Percentiles rank a stretch among this genome's conserved stretches.
phyloP scores from a whole-genome alignment of 2,329 filamentous ascomycete species.

The Lecanicillium sp. region DNA sequence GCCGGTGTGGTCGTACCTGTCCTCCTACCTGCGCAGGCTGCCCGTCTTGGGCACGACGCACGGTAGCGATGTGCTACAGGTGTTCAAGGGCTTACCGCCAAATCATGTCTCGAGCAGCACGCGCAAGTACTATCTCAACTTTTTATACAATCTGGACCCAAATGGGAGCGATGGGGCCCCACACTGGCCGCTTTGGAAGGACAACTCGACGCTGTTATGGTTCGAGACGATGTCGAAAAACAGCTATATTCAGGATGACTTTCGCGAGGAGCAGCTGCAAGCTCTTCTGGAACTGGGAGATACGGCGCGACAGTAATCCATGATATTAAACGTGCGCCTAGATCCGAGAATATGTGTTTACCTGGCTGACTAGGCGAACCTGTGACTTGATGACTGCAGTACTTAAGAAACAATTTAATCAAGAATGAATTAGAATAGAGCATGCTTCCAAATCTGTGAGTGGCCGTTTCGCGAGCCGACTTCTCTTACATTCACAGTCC shows the following conservation, averaged over 20 bases:
- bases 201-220: constrained; percentile 43
- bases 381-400: too few species aligned
- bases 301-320: not conserved
- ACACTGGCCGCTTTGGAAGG: constrained; percentile 31
- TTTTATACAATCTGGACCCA: constrained; percentile 64
- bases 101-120: constrained; percentile 56
- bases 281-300: not conserved
- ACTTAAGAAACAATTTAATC: too few species aligned
- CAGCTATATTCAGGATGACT: constrained; percentile 31
- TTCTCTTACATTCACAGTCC: too few species aligned
- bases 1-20: constrained; percentile 68
- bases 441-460: too few species aligned
- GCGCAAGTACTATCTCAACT: constrained; percentile 66
- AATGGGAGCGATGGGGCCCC: constrained; percentile 45
- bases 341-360: too few species aligned
- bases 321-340: too few species aligned
- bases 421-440: too few species aligned
- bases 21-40: constrained; percentile 64
- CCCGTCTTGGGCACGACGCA: constrained; percentile 74
- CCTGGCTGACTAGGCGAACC: too few species aligned
- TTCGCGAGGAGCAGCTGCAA: constrained; percentile 22
- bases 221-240: constrained; percentile 32
- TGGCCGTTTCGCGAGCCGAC: too few species aligned
- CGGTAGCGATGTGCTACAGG: constrained; percentile 60
- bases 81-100: constrained; percentile 59